Evolutionary conservation across 1,284 basidiomycete species (phyloP).

Genomic region (Ceraceosorus guamensis): DNA sequence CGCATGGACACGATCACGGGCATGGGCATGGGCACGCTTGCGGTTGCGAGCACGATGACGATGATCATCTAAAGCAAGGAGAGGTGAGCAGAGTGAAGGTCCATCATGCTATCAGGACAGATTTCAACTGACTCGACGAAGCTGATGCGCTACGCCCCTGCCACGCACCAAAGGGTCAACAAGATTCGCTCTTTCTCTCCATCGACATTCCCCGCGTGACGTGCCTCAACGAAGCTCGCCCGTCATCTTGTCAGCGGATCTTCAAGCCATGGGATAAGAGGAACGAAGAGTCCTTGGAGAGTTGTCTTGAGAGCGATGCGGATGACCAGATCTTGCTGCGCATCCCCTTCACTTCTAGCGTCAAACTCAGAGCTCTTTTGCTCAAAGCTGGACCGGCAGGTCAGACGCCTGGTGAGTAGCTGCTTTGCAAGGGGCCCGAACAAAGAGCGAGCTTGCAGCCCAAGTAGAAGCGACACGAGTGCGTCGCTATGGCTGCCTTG

Average conservation of each 20-base stretch:
- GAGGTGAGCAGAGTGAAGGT: conserved; percentile 11
- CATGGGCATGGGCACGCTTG: conserved; percentile 29
- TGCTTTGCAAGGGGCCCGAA: too few relatives aligned
- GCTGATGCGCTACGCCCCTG: background rate
- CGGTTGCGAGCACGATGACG: conserved; percentile 34
- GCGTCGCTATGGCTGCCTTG: too few relatives aligned
- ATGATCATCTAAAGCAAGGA: conserved; percentile 35
- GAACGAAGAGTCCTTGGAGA: conserved; percentile 18
- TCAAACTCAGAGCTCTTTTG: conserved; percentile 31
- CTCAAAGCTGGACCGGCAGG: conserved; percentile 19
- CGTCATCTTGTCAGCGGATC: conserved; percentile 16
- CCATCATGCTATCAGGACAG: background rate
- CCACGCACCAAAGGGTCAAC: conserved; percentile 21
- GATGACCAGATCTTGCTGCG: conserved; percentile 62
- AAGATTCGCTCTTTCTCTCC: conserved; percentile 28
- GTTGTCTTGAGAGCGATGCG: conserved; percentile 69
- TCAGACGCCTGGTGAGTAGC: conserved; percentile 22
- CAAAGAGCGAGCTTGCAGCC: too few relatives aligned
- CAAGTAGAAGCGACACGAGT: too few relatives aligned
- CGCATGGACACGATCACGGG: conserved; percentile 7
- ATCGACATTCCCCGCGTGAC: conserved; percentile 32
- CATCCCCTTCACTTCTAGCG: conserved; percentile 36
- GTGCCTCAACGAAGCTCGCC: conserved; percentile 31
- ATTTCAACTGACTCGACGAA: background rate
- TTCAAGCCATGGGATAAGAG: conserved; percentile 36